Conservation (phyloP, 73 alveolate genomes). For the Paramecium primaurelia region DNA sequence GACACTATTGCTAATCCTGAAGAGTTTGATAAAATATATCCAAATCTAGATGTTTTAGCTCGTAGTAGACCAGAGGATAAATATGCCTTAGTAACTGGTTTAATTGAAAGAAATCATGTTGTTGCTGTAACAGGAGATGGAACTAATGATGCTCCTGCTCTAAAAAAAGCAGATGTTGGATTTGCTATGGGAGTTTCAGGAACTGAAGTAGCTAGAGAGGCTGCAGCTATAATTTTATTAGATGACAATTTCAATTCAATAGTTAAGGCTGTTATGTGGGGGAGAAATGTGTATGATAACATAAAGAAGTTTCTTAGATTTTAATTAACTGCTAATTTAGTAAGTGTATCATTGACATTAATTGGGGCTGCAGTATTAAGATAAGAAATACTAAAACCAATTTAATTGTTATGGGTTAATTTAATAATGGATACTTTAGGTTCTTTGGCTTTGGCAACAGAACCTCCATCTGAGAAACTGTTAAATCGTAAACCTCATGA, state of each 20-base stretch:
- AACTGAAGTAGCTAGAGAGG: slow-evolving; percentile 98
- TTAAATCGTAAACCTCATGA: slow-evolving; percentile 84
- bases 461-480: slow-evolving; percentile 89
- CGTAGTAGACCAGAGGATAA: slow-evolving; percentile 92
- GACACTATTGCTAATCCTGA: slow-evolving; percentile 81
- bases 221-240: slow-evolving; percentile 94
- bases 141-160: slow-evolving; percentile 92
- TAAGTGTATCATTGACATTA: slow-evolving; percentile 86
- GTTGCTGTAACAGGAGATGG: slow-evolving; percentile 98
- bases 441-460: slow-evolving; percentile 95
- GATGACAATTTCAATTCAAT: slow-evolving; percentile 96
- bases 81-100: slow-evolving; percentile 85
- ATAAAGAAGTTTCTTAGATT: slow-evolving; percentile 90
- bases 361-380: slow-evolving; percentile 89
- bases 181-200: slow-evolving; percentile 95
- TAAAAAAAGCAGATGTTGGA: slow-evolving; percentile 91
- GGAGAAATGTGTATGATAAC: slow-evolving; percentile 92
- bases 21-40: slow-evolving; percentile 66
- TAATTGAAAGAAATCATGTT: slow-evolving; percentile 78
- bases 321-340: slow-evolving; percentile 89
- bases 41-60: slow-evolving; percentile 76
- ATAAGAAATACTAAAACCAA: slow-evolving; percentile 85
- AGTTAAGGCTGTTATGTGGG: slow-evolving; percentile 95
- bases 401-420: slow-evolving; percentile 84
- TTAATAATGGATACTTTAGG: slow-evolving; percentile 95